Base-by-base conservation (phyloP, 1,284 basidiomycete genomes). In the Sporisorium scitamineum region DNA sequence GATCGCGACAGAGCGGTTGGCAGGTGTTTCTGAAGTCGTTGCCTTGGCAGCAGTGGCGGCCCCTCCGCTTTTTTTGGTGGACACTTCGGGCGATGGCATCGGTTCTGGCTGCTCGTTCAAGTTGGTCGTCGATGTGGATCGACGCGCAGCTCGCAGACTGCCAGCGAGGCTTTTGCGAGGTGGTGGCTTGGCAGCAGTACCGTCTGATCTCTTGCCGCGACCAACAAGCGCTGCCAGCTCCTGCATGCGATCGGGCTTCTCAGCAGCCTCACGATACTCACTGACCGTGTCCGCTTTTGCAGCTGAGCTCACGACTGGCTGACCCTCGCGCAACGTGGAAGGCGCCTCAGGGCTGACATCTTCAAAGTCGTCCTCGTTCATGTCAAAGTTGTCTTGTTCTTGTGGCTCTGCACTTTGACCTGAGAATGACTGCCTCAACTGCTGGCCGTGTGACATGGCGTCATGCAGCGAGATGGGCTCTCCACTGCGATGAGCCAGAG, bases 111-210 rank as follows among this genome's bases (percentile, higher is more conserved):
- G 59, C 14, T 72, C 70, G 48, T 57, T 50, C 18, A 56, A 6
- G 37, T 45, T 56, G 47, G 45, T 60, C 3, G 47, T 61, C 2
- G 72, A 70, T 11, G 53, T 41, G 6, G 64, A 67, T n/a, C 63
- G 67, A 26, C 72, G 72, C 9, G 67, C 67, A 6, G 67, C 67
- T 47, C 72, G 67, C 18, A 75, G 61, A 13, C 67, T 70, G 9
- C 67, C 72, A 0, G 72, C 72, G 5, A 75, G 57, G 32, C 72
- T 75, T 48, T 70, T 75, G 44, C 72, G 72, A 14, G 72, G 72
- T 11, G 68, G 67, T 37, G 63, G 51, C 14, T 22, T 41, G 8
- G 48, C 57, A n/a, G 22, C 16, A 11, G 26, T 32, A 18, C 32
- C 42, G 26, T 32, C 41, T 5, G 27, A 22, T 24, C 39, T 63